A percentile compares a stretch with the other conserved stretches of the same genome.
Conservation (phyloP, 2,329 filamentous ascomycete species). For the Rhinocladiella mackenziei region DNA sequence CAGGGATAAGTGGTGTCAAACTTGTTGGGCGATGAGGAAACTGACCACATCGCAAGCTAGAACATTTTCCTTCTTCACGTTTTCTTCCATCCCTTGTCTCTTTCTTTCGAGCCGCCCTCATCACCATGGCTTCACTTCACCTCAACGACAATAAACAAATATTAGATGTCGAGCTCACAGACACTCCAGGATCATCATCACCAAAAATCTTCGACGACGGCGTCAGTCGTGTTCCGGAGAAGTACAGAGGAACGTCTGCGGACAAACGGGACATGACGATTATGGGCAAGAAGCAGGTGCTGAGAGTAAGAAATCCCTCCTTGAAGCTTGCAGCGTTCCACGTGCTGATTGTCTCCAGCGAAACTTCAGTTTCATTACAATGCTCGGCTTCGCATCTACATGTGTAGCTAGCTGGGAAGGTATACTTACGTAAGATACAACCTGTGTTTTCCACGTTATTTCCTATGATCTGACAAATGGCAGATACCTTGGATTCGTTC, state of each 20-base stretch:
- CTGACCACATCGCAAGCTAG: not conserved
- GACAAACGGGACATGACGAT: slow-evolving; percentile 19
- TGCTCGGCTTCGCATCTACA: slow-evolving; percentile 45
- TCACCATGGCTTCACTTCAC: slow-evolving; percentile 1
- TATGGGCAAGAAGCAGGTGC: slow-evolving; percentile 39
- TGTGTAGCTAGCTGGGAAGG: slow-evolving; percentile 44
- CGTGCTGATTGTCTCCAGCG: slow-evolving; percentile 32
- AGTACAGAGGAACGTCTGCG: slow-evolving; percentile 19
- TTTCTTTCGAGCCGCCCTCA: not conserved
- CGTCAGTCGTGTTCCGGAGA: slow-evolving; percentile 35
- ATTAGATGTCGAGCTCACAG: slow-evolving; percentile 4
- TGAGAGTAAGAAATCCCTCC: slow-evolving; percentile 37
- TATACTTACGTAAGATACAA: slow-evolving; percentile 35
- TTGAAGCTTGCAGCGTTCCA: not conserved
- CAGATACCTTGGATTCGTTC: slow-evolving; percentile 32
- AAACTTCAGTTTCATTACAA: slow-evolving; percentile 45
- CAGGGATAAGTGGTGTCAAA: too few species aligned
- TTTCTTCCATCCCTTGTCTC: not conserved
- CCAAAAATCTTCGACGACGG: slow-evolving; percentile 26
- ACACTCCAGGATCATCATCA: slow-evolving; percentile 7
- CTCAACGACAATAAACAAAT: slow-evolving; percentile 15
- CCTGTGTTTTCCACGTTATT: slow-evolving; percentile 25
- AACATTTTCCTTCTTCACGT: not conserved
- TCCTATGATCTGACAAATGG: slow-evolving; percentile 31
- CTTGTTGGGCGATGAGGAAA: not conserved